A percentile compares a stretch with the other conserved stretches of the same genome.
These are phyloP conservation scores for Grammothele lineata DNA, from an alignment of 768 basidiomycete species.

Conservation along the genomic window DNA sequence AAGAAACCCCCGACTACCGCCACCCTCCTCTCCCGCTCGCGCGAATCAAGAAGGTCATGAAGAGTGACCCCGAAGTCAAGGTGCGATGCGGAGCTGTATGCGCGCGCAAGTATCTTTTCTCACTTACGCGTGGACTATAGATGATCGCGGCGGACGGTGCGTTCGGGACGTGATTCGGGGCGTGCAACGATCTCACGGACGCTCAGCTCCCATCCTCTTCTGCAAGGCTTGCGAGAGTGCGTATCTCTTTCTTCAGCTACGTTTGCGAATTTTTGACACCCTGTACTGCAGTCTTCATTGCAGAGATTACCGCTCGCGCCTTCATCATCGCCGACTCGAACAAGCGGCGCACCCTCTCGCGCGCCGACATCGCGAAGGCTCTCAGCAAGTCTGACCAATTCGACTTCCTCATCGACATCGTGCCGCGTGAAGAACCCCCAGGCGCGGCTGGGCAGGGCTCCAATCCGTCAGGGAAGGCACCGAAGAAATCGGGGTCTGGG, in stretches of 20 bases:
- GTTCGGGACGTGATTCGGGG: constrained; percentile 15
- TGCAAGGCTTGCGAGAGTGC: constrained; percentile 98
- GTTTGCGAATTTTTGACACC: not conserved
- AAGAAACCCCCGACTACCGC: constrained; percentile 82
- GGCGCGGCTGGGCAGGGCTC: constrained; percentile 6
- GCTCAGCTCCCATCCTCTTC: constrained; percentile 86
- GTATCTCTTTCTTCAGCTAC: too few relatives aligned
- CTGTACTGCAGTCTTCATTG: constrained; percentile 78
- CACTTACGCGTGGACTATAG: constrained; percentile 26
- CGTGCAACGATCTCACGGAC: not conserved
- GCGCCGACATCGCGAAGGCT: constrained; percentile 91
- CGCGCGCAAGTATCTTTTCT: constrained; percentile 32
- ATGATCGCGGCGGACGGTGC: constrained; percentile 97
- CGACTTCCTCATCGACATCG: constrained; percentile 95
- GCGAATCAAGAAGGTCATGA: constrained; percentile 99
- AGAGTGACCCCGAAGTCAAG: constrained; percentile 95
- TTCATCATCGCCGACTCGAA: constrained; percentile 95
- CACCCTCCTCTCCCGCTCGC: constrained; percentile 90
- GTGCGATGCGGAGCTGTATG: constrained; percentile 39
- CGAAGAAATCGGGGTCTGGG: too few relatives aligned
- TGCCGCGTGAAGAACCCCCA: constrained; percentile 73
- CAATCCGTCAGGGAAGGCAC: constrained; percentile 7
- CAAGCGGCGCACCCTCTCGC: constrained; percentile 92
- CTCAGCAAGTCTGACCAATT: constrained; percentile 93
- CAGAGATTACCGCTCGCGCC: constrained; percentile 93